phyloP scores from a whole-genome alignment of 2,329 filamentous ascomycete species.

The Colletotrichum somersetense region DNA sequence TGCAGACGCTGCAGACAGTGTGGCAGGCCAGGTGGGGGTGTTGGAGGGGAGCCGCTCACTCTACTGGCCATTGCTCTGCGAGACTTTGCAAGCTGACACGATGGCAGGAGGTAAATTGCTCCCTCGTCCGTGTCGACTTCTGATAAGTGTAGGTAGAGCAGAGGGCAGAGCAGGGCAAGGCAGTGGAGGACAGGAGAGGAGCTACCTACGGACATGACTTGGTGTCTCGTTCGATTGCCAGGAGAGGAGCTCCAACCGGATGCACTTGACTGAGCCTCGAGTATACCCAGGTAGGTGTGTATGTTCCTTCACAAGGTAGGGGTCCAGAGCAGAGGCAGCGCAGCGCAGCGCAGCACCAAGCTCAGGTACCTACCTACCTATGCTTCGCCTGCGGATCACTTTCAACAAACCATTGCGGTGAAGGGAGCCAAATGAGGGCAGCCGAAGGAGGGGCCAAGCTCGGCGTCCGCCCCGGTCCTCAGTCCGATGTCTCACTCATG shows the following conservation, averaged over 20 bases:
- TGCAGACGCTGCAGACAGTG: conserved; percentile 23
- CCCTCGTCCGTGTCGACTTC: neutral
- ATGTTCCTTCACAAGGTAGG: too few relatives aligned
- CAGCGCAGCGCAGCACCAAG: too few relatives aligned
- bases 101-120: conserved; percentile 27
- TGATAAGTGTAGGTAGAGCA: neutral
- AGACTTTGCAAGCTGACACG: conserved; percentile 27
- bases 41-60: conserved; percentile 4
- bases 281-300: neutral
- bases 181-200: neutral
- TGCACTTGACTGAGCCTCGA: neutral
- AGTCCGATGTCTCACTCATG: neutral
- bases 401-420: conserved; percentile 1
- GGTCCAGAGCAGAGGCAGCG: too few relatives aligned
- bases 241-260: neutral
- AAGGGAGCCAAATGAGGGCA: neutral
- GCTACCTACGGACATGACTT: neutral
- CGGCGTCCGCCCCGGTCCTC: conserved; percentile 7
- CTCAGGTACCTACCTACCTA: neutral
- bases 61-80: conserved; percentile 14
- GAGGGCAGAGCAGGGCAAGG: too few relatives aligned
- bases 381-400: neutral
- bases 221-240: too few relatives aligned
- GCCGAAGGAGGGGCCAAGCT: neutral
- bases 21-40: conserved; percentile 39